These are phyloP conservation scores for Gastrodia elata DNA, from an alignment of 106 monocot genomes.

Conservation along the genomic window DNA sequence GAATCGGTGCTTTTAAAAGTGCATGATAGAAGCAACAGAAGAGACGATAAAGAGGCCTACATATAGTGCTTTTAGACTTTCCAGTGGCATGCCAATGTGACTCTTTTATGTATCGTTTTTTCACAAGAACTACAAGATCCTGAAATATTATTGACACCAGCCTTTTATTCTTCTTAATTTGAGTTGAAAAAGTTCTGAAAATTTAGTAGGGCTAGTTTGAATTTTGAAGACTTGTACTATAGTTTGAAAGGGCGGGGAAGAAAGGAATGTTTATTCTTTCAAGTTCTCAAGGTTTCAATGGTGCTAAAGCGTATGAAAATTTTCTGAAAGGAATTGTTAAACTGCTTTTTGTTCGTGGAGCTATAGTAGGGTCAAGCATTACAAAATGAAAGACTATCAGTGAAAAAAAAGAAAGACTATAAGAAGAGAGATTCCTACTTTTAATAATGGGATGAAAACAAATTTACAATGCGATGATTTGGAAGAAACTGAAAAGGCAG, in stretches of 20 bases:
- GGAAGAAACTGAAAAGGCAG: too few relatives aligned
- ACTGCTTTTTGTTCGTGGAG: too few relatives aligned
- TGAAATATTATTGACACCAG: not conserved
- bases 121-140: not conserved
- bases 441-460: too few relatives aligned
- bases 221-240: not conserved
- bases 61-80: not conserved
- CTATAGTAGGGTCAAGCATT: too few relatives aligned
- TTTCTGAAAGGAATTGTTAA: too few relatives aligned
- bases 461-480: too few relatives aligned
- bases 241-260: not conserved
- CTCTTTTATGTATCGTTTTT: not conserved
- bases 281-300: not conserved
- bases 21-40: not conserved
- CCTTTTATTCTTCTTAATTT: not conserved
- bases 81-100: not conserved
- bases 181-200: not conserved
- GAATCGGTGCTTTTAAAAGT: not conserved
- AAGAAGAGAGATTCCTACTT: too few relatives aligned
- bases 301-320: not conserved
- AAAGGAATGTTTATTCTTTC: not conserved
- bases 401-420: too few relatives aligned
- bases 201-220: not conserved
- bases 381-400: too few relatives aligned
- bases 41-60: not conserved